Percentiles rank a stretch among this genome's conserved stretches.
These are phyloP conservation scores for Lignosus rhinocerotis DNA, from an alignment of 1,284 basidiomycete genomes.

Conservation along the genomic window DNA sequence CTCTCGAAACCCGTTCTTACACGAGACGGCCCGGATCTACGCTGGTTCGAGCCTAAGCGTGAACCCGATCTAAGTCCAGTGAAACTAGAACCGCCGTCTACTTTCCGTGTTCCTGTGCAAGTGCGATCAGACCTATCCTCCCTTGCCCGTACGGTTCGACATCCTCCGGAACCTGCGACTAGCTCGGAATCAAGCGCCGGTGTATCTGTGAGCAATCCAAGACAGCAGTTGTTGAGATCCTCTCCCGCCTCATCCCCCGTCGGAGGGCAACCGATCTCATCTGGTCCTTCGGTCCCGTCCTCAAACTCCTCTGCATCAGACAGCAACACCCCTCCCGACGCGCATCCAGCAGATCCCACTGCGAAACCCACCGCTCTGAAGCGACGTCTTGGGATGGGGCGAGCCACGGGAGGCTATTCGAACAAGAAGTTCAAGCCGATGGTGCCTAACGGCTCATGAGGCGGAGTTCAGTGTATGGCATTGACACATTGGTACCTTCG, in stretches of 20 bases:
- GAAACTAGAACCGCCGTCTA: background rate
- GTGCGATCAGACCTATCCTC: too few species aligned
- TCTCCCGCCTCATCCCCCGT: background rate
- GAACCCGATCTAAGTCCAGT: background rate
- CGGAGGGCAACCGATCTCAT: background rate
- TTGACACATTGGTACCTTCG: too few species aligned
- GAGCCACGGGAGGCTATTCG: slow-evolving; percentile 48
- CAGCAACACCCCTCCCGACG: background rate
- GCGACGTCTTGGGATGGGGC: slow-evolving; percentile 61
- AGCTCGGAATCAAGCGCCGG: too few species aligned
- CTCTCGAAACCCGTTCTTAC: too few species aligned
- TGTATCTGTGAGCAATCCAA: background rate
- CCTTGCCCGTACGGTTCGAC: too few species aligned
- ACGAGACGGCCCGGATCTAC: background rate
- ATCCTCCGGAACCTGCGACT: too few species aligned
- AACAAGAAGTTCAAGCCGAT: slow-evolving; percentile 68
- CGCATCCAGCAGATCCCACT: background rate
- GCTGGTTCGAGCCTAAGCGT: background rate
- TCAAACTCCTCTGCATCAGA: background rate
- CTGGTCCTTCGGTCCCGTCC: background rate
- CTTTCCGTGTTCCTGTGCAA: background rate
- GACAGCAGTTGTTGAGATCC: background rate
- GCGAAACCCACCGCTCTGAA: slow-evolving; percentile 39
- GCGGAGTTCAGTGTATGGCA: background rate
- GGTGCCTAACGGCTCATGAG: slow-evolving; percentile 10